phyloP scores from a whole-genome alignment of 192 early-diverging fungal genomes.

The Coemansia sp. region DNA sequence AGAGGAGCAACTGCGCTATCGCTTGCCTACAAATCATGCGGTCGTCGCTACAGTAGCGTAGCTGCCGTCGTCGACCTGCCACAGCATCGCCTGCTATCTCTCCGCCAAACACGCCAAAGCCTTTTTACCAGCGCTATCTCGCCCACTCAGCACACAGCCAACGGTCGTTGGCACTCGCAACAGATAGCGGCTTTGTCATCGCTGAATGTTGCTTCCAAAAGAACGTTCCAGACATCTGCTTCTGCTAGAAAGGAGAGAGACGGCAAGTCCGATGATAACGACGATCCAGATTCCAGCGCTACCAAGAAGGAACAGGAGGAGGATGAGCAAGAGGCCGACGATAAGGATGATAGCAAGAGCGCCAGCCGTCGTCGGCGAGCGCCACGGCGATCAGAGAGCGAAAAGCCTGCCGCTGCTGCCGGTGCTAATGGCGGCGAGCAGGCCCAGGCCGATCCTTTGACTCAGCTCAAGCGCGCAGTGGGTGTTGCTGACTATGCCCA shows the following conservation, averaged over 20 bases:
- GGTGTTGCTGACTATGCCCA: slow-evolving; percentile 67
- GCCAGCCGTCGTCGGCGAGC: slow-evolving; percentile 34
- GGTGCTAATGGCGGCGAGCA: slow-evolving; percentile 15
- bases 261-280: slow-evolving; percentile 26
- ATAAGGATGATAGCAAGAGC: slow-evolving; percentile 8
- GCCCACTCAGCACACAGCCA: background rate
- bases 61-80: background rate
- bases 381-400: slow-evolving; percentile 39
- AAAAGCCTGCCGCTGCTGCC: slow-evolving; percentile 10
- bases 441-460: slow-evolving; percentile 29
- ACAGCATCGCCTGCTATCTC: background rate
- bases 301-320: slow-evolving; percentile 3
- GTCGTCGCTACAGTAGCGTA: background rate
- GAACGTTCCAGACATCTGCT: slow-evolving; percentile 34
- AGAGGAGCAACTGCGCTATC: background rate
- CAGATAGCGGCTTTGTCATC: background rate
- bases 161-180: background rate
- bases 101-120: background rate
- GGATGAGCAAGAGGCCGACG: slow-evolving; percentile 13
- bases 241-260: slow-evolving; percentile 26
- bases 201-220: background rate
- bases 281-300: slow-evolving; percentile 12
- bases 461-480: slow-evolving; percentile 55
- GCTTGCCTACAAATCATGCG: background rate
- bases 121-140: background rate